Base-by-base conservation (phyloP, 2,329 filamentous ascomycete species). In the Pseudogymnoascus sp. region DNA sequence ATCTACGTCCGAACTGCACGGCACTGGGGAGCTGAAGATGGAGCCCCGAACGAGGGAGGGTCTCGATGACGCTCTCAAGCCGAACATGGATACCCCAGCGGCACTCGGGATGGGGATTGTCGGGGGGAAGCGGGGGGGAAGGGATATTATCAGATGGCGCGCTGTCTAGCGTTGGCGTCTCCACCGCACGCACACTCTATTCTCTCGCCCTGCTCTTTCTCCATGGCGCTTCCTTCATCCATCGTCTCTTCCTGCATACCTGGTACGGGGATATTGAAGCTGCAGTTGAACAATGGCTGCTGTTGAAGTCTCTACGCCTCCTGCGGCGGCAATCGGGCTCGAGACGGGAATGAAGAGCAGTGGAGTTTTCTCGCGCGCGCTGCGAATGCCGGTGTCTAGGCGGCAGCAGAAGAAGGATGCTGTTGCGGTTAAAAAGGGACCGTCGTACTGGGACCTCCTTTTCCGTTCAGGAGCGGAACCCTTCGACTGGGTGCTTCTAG, bases 401-500 rank as follows among this genome's bases (percentile, higher is more conserved):
- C 24, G 33, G 14, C 33, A 37, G 6, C 33, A 61, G 37, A 61
- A 61, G 59, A 61, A 61, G 33, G 50, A 33, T 33, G 50, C 6
- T 13, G n/a, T 14, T 3, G 50, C 29, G 50, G 50, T 26, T 56
- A 61, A 61, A 42, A 42, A 37, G 8, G 33, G 33, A 11, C 59
- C 59, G 19, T 61, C 59, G n/a, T 61, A 61, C 14, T 37, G 33
- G 33, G 59, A 40, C 33, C 59, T 61, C 3, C 13, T 61, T 4
- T 40, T 61, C 59, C 59, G 33, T 37, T 61, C 59, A 38, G 59
- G 59, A 8, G 33, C 67, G 21, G 62, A 63, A 24, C 16, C 40
- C 21, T 38, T 63, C 35, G 75, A 77, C 64, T 64, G 72, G 56
- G 37, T 66, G 16, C 68, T 75, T 14, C 69, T 80, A 42, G 63